Conservation (phyloP, 108 stramenopile genomes). For the Fistulifera solaris region DNA sequence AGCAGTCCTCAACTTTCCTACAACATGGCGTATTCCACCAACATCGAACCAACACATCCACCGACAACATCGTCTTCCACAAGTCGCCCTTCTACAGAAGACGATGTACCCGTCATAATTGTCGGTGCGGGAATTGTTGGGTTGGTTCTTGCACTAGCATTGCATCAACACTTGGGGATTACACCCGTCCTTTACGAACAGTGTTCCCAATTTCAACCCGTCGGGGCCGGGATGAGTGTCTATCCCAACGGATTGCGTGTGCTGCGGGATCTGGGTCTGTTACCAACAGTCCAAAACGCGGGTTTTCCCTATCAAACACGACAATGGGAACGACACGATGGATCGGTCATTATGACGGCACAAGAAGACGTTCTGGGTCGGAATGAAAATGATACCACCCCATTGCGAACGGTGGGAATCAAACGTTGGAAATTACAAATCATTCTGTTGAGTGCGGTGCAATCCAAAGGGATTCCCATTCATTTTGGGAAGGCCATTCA, state of each 20-base stretch:
- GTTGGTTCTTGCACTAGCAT: constrained; percentile 17
- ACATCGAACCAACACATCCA: not conserved
- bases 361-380: constrained; percentile 29
- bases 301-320: constrained; percentile 51
- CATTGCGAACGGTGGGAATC: constrained; percentile 32
- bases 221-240: constrained; percentile 54
- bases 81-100: not conserved
- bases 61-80: constrained; percentile 8
- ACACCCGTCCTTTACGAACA: constrained; percentile 21
- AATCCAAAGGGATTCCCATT: constrained; percentile 20
- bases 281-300: constrained; percentile 22
- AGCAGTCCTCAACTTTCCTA: no score
- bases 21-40: not conserved
- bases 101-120: constrained; percentile 10
- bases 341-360: constrained; percentile 33
- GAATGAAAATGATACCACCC: constrained; percentile 14
- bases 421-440: constrained; percentile 44
- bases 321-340: constrained; percentile 56
- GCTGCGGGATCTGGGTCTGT: constrained; percentile 12
- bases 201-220: constrained; percentile 6
- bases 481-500: constrained; percentile 7
- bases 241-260: constrained; percentile 65
- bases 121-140: constrained; percentile 27
- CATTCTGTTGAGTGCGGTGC: constrained; percentile 27
- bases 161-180: constrained; percentile 21